A percentile compares a stretch with the other conserved stretches of the same genome.
These are phyloP conservation scores for Theobroma cacao DNA, from an alignment of 345 rosid genomes.

Conservation along the genomic window DNA sequence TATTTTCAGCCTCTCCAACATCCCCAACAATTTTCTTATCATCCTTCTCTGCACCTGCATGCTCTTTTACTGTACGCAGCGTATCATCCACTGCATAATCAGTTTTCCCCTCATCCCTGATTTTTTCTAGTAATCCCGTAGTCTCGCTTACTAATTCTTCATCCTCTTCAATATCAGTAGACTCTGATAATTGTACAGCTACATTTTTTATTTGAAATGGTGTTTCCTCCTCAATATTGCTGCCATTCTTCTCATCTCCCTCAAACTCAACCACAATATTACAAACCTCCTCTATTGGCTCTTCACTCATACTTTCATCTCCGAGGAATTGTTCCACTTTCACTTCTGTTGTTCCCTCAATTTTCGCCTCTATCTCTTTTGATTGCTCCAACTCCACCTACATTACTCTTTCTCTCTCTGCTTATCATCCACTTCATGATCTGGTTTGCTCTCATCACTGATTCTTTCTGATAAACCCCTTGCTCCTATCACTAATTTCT, in stretches of 20 bases:
- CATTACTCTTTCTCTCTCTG: neutral
- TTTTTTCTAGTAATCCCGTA: constrained; percentile 39
- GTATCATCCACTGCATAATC: constrained; percentile 12
- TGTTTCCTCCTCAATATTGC: neutral
- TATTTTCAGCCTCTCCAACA: constrained; percentile 13
- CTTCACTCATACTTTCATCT: neutral
- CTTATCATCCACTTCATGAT: constrained; percentile 7
- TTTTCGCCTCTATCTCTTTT: constrained; percentile 8
- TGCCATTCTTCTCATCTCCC: neutral
- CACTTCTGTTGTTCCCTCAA: constrained; percentile 3
- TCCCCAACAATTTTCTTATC: neutral
- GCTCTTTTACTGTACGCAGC: neutral
- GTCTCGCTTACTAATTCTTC: constrained; percentile 39
- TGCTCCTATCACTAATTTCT: constrained; percentile 34
- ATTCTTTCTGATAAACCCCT: constrained; percentile 37
- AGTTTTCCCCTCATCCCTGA: constrained; percentile 36
- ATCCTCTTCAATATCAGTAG: constrained; percentile 21
- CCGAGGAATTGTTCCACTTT: constrained; percentile 2
- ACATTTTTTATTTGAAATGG: neutral
- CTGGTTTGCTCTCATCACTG: constrained; percentile 33
- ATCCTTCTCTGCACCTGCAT: constrained; percentile 6
- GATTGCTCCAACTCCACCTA: neutral
- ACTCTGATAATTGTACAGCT: constrained; percentile 17
- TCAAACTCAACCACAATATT: neutral
- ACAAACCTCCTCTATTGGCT: neutral